These are phyloP conservation scores for Oenanthe javanica DNA, from an alignment of 140 eudicot species.

Conservation along the genomic window DNA sequence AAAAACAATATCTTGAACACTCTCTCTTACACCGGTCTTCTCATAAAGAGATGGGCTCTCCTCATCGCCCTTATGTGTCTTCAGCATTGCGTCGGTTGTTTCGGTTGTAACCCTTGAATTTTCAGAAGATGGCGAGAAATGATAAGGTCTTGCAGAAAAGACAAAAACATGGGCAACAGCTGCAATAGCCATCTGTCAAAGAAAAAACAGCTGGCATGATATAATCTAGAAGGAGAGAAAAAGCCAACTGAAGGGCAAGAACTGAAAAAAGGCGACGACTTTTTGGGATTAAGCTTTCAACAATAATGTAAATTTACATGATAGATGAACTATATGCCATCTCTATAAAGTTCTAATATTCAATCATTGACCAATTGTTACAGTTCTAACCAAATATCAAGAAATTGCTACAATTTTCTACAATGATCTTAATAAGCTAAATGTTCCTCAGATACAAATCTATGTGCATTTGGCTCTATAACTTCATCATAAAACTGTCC, in stretches of 20 bases:
- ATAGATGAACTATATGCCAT: neutral
- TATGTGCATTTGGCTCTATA: neutral
- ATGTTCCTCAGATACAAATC: neutral
- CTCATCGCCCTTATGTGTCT: conserved; percentile 33
- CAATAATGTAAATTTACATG: neutral
- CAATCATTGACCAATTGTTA: neutral
- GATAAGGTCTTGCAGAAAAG: conserved; percentile 70
- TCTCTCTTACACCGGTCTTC: conserved; percentile 79
- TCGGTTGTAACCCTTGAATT: conserved; percentile 38
- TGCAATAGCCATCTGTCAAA: conserved; percentile 88
- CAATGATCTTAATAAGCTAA: neutral
- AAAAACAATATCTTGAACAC: conserved; percentile 87
- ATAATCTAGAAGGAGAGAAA: neutral
- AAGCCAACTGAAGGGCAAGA: neutral
- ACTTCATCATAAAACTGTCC: neutral
- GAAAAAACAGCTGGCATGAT: neutral
- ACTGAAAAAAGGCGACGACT: neutral
- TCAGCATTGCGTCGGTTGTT: conserved; percentile 30
- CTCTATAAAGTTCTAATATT: neutral
- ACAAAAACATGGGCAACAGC: conserved; percentile 84
- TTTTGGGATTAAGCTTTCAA: neutral
- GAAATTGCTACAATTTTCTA: neutral
- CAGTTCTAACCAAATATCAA: neutral
- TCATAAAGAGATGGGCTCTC: conserved; percentile 47
- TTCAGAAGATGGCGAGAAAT: conserved; percentile 36